Percentiles rank a stretch among this genome's conserved stretches.
These are phyloP conservation scores for Globisporangium cystogenes DNA, from an alignment of 352 stramenopile genomes.

Conservation along the genomic window DNA sequence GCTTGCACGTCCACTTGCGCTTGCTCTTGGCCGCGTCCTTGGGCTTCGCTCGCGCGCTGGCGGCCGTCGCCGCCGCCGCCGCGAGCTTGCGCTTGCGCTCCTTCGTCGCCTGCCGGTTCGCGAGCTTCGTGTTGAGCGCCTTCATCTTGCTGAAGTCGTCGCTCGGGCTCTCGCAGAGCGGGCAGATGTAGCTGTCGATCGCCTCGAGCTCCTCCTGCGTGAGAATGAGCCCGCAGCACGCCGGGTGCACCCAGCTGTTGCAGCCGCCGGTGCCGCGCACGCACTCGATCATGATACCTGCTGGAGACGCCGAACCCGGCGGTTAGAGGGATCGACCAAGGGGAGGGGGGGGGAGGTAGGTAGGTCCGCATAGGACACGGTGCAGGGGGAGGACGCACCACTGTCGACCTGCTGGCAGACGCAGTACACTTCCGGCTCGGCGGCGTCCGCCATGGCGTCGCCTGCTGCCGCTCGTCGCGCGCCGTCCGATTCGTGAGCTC, in stretches of 20 bases:
- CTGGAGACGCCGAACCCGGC: slow-evolving; percentile 6
- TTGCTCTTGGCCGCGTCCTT: slow-evolving; percentile 6
- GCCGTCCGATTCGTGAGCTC: slow-evolving; percentile 1
- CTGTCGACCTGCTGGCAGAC: slow-evolving; percentile 78
- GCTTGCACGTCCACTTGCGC: slow-evolving; percentile 38
- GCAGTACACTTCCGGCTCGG: slow-evolving; percentile 59
- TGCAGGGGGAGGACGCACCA: slow-evolving; percentile 24
- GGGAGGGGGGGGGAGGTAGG: not conserved
- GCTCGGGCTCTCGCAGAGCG: slow-evolving; percentile 61
- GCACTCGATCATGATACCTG: slow-evolving; percentile 92
- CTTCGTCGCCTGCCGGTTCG: slow-evolving; percentile 56
- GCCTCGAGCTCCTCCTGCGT: slow-evolving; percentile 82
- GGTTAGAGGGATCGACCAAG: slow-evolving; percentile 1
- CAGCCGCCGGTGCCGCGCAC: slow-evolving; percentile 86
- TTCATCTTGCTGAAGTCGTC: slow-evolving; percentile 66
- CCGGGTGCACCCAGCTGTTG: slow-evolving; percentile 89
- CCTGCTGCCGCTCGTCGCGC: not conserved
- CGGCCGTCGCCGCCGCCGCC: not conserved
- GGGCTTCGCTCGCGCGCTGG: slow-evolving; percentile 7
- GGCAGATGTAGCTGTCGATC: slow-evolving; percentile 82
- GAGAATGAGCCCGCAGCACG: slow-evolving; percentile 83
- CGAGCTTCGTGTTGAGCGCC: slow-evolving; percentile 68
- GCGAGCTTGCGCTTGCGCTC: slow-evolving; percentile 36
- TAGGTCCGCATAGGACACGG: not conserved
- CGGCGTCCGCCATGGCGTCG: slow-evolving; percentile 29